phyloP scores from a whole-genome alignment of 192 early-diverging fungal genomes.

The Entomortierella beljakovae region DNA sequence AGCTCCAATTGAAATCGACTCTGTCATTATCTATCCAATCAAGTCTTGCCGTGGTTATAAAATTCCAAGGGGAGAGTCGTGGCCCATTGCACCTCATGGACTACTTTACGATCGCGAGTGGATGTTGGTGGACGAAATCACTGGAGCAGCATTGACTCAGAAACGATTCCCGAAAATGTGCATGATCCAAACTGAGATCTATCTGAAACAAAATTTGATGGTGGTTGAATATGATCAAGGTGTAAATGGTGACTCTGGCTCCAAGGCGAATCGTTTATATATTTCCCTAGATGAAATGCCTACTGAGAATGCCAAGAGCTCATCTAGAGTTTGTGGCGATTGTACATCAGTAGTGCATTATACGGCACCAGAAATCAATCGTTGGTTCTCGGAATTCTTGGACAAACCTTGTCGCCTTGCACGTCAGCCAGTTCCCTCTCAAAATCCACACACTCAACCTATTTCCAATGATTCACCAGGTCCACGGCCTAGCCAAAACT shows the following conservation, averaged over 20 bases:
- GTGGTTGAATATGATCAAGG: conserved; percentile 49
- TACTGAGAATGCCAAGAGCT: conserved; percentile 20
- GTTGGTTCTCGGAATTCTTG: conserved; percentile 60
- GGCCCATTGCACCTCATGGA: conserved; percentile 67
- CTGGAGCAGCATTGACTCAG: conserved; percentile 71
- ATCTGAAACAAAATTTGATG: conserved; percentile 53
- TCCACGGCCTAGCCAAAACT: background rate
- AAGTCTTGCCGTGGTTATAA: conserved; percentile 82
- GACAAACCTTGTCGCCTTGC: conserved; percentile 57
- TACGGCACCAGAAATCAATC: conserved; percentile 49
- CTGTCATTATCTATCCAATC: conserved; percentile 64
- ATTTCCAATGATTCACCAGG: background rate
- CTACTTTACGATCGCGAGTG: conserved; percentile 73
- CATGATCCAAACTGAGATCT: conserved; percentile 66
- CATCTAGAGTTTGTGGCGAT: conserved; percentile 57
- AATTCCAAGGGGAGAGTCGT: conserved; percentile 55
- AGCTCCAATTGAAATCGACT: conserved; percentile 23
- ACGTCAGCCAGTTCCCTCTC: conserved; percentile 36
- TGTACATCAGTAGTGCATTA: conserved; percentile 45
- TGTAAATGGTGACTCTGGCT: conserved; percentile 21
- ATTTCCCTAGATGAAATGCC: conserved; percentile 47
- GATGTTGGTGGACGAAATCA: conserved; percentile 68
- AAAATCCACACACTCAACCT: background rate
- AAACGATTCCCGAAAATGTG: conserved; percentile 74
- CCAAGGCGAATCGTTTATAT: conserved; percentile 1